Evolutionary conservation across 1,139 yeast genomes (phyloP).

Genomic region (Geotrichum histeridarum): DNA sequence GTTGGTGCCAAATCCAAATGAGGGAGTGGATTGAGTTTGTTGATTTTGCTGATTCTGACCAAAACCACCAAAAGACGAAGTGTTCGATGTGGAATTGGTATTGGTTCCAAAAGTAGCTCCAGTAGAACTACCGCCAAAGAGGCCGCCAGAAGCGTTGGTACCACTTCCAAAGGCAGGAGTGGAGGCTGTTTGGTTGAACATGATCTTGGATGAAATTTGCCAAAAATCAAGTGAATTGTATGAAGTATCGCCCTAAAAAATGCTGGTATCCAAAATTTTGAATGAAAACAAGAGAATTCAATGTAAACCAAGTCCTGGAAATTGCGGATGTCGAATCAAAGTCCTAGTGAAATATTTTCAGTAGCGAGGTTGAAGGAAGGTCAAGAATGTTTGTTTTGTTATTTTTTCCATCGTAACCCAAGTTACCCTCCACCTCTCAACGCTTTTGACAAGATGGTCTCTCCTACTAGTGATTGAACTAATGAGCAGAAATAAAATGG

Average conservation of each 20-base stretch:
- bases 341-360: constrained; percentile 1
- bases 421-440: constrained; percentile 15
- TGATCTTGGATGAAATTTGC: background rate
- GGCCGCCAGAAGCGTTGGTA: background rate
- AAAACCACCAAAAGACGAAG: background rate
- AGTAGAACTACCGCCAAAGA: constrained; percentile 1
- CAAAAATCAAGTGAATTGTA: background rate
- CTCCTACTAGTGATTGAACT: too few species aligned
- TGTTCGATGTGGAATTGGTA: background rate
- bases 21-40: background rate
- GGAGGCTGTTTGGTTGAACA: constrained; percentile 5
- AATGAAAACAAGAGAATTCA: background rate
- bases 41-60: background rate
- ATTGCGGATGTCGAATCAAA: background rate
- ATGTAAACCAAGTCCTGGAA: background rate
- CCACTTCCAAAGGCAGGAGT: constrained; percentile 2
- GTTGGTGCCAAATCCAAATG: background rate
- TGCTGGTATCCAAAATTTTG: background rate
- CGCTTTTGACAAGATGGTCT: background rate
- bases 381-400: background rate
- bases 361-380: background rate
- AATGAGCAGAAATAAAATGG: background rate
- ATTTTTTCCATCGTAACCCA: background rate
- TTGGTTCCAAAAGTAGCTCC: constrained; percentile 11
- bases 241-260: background rate